These are phyloP conservation scores for Kwoniella sp. DNA, from an alignment of 768 basidiomycete genomes.

Conservation along the genomic window DNA sequence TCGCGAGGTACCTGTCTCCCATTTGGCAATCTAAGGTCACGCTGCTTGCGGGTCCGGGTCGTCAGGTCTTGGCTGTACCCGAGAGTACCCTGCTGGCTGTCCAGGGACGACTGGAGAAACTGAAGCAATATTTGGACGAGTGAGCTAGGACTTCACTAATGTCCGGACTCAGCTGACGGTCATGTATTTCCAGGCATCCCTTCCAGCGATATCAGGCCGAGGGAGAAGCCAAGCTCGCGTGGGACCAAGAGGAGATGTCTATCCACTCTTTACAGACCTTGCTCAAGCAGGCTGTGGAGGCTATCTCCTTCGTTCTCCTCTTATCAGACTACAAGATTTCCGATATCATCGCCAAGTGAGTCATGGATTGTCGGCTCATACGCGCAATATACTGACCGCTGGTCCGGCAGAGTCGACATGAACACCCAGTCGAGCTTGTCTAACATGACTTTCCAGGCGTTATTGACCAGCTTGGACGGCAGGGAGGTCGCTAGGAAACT, in stretches of 20 bases:
- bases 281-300: conserved; percentile 82
- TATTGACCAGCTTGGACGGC: conserved; percentile 79
- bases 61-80: conserved; percentile 54
- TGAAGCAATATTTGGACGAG: conserved; percentile 32
- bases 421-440: conserved; percentile 61
- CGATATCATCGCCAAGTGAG: conserved; percentile 76
- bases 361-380: conserved; percentile 1
- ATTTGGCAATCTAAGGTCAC: conserved; percentile 83
- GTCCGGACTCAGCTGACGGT: too few species aligned
- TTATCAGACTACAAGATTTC: conserved; percentile 85
- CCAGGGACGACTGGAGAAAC: conserved; percentile 31
- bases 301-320: conserved; percentile 85
- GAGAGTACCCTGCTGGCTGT: conserved; percentile 25
- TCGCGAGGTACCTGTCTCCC: conserved; percentile 76
- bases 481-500: conserved; percentile 81
- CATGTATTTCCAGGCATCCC: conserved; percentile 26
- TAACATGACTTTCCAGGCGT: conserved; percentile 73
- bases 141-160: too few species aligned
- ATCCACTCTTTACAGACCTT: conserved; percentile 53
- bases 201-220: conserved; percentile 38
- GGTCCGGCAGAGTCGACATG: conserved; percentile 5
- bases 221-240: conserved; percentile 41
- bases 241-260: conserved; percentile 47
- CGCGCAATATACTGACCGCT: not conserved
- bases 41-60: conserved; percentile 9